Percentiles rank a stretch among this genome's conserved stretches.
Evolutionary conservation across 1,139 yeast genomes (phyloP).

Genomic region (Pichia sp.): DNA sequence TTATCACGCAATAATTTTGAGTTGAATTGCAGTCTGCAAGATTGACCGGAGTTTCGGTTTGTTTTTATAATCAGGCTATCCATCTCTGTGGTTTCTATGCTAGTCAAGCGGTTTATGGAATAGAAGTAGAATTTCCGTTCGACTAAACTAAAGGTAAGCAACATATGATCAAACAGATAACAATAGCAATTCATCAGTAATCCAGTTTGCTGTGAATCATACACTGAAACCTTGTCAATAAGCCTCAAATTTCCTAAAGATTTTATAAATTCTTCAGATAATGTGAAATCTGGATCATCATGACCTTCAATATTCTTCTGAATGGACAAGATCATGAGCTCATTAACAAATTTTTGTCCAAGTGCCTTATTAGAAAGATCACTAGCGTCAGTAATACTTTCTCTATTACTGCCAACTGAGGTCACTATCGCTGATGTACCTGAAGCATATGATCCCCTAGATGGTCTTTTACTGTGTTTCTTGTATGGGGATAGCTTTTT

Average conservation of each 20-base stretch:
- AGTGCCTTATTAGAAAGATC: slow-evolving; percentile 11
- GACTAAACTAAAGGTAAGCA: slow-evolving; percentile 16
- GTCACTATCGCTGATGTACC: slow-evolving; percentile 33
- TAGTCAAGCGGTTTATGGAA: slow-evolving; percentile 13
- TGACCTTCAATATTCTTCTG: slow-evolving; percentile 9
- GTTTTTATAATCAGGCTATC: slow-evolving; percentile 14
- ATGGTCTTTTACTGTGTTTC: slow-evolving; percentile 23
- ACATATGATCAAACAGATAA: slow-evolving; percentile 26
- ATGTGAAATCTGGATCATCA: slow-evolving; percentile 7
- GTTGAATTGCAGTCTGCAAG: slow-evolving; percentile 15
- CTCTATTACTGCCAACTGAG: slow-evolving; percentile 20
- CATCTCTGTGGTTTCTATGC: slow-evolving; percentile 15
- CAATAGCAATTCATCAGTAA: slow-evolving; percentile 20
- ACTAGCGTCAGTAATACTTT: not conserved
- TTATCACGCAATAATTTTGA: slow-evolving; percentile 26
- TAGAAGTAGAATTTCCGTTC: slow-evolving; percentile 9
- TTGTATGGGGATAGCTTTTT: not conserved
- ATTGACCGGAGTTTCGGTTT: slow-evolving; percentile 16
- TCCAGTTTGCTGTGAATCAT: not conserved
- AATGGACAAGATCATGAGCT: slow-evolving; percentile 18
- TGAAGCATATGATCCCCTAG: slow-evolving; percentile 33
- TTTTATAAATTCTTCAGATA: slow-evolving; percentile 19
- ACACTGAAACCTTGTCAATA: slow-evolving; percentile 23
- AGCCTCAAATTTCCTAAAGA: slow-evolving; percentile 30
- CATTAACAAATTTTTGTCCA: slow-evolving; percentile 17